Percentiles rank a stretch among this genome's conserved stretches.
Evolutionary conservation across 1,284 basidiomycete species (phyloP).

Genomic region (Ceratobasidium sp.): DNA sequence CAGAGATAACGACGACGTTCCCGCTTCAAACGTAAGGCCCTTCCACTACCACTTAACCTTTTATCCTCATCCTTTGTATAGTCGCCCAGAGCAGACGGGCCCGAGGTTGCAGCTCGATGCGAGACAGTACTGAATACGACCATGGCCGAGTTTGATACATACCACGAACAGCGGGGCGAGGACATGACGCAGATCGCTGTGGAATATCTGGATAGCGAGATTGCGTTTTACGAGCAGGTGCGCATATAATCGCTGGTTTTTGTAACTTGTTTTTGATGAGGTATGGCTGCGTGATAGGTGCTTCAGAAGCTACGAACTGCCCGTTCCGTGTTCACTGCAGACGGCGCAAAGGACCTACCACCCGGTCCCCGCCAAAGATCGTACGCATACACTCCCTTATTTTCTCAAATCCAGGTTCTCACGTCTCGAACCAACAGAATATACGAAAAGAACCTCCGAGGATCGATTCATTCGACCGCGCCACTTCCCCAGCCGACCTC

Average conservation of each 20-base stretch:
- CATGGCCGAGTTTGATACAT: constrained; percentile 86
- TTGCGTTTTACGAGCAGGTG: constrained; percentile 76
- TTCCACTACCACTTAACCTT: not conserved
- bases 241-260: constrained; percentile 23
- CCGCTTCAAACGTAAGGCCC: not conserved
- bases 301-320: constrained; percentile 66
- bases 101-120: constrained; percentile 73
- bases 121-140: constrained; percentile 89
- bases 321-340: constrained; percentile 62
- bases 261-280: too few species aligned
- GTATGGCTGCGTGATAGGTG: constrained; percentile 55
- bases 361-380: constrained; percentile 67
- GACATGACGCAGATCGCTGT: constrained; percentile 69
- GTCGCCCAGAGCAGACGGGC: not conserved
- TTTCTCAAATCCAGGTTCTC: not conserved
- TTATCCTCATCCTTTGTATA: not conserved
- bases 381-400: not conserved
- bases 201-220: constrained; percentile 80
- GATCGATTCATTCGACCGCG: constrained; percentile 58
- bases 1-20: constrained; percentile 54
- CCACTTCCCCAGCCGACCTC: constrained; percentile 75
- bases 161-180: constrained; percentile 76
- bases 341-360: constrained; percentile 59
- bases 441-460: constrained; percentile 74
- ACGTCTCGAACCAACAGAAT: constrained; percentile 52